Evolutionary conservation across 225 moss, liverwort and hornwort species (phyloP).

Genomic region (Antitrichia curtipendula): DNA sequence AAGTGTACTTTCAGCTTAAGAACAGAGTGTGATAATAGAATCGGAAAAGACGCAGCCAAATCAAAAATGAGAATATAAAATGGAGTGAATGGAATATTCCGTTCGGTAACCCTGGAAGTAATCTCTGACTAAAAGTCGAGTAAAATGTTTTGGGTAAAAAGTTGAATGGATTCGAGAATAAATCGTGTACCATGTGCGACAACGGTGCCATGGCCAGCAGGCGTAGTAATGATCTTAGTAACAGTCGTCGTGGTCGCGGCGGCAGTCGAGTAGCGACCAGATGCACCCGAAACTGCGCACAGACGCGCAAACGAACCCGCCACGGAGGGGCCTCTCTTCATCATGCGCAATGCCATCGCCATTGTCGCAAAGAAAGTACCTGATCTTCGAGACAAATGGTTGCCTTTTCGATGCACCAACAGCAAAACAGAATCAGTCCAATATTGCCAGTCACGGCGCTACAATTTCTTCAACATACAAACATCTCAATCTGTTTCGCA

Average conservation of each 20-base stretch:
- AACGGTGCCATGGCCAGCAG: constrained; percentile 19
- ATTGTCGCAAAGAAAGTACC: background rate
- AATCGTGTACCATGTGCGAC: constrained; percentile 27
- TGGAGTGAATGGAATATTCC: background rate
- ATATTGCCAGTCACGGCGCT: background rate
- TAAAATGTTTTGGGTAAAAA: background rate
- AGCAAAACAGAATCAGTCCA: background rate
- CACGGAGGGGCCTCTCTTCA: constrained; percentile 5
- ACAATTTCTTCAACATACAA: background rate
- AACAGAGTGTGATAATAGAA: background rate
- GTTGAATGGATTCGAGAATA: background rate
- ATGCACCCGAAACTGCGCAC: constrained; percentile 2
- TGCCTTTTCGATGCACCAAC: background rate
- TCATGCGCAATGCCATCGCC: constrained; percentile 33
- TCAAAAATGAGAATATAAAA: too few species aligned
- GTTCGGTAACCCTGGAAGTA: background rate
- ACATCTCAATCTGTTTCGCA: background rate
- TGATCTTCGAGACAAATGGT: background rate
- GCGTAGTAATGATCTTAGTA: constrained; percentile 17
- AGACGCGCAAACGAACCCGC: constrained; percentile 22
- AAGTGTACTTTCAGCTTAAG: background rate
- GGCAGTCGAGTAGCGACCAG: constrained; percentile 19
- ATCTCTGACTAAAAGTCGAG: background rate
- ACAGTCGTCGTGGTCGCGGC: constrained; percentile 17
- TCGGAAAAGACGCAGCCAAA: background rate